These are phyloP conservation scores for Ilex aquifolium DNA, from an alignment of 257 asterid species.

Conservation along the genomic window DNA sequence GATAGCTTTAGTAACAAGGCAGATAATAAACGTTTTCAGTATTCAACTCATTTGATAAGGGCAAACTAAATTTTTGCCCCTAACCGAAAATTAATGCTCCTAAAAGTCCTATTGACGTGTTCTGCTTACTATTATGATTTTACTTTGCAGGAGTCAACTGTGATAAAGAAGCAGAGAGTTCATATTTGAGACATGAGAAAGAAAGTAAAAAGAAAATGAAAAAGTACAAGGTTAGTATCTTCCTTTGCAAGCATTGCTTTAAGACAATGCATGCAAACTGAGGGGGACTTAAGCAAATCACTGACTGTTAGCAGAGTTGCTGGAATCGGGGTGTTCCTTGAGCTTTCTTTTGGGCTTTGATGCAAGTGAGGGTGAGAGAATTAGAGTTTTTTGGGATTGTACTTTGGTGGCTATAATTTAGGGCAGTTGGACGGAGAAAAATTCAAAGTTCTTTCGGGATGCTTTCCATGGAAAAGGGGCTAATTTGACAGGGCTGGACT, in stretches of 20 bases:
- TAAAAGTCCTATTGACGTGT: conserved; percentile 14
- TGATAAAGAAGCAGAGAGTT: conserved; percentile 50
- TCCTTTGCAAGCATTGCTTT: not conserved
- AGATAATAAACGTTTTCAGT: no score
- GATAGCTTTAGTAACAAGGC: no score
- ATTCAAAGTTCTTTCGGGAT: no score
- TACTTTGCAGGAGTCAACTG: conserved; percentile 35
- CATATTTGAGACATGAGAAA: conserved; percentile 52
- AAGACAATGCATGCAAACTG: not conserved
- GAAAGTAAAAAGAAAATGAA: conserved; percentile 54
- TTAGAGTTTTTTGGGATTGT: no score
- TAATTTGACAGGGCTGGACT: no score
- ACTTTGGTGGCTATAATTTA: no score
- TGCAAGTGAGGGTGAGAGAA: no score
- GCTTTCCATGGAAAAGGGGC: no score
- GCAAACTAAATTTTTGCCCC: not conserved
- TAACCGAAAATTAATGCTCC: not conserved
- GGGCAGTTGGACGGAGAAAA: no score
- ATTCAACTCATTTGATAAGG: not conserved
- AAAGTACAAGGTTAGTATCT: conserved; percentile 63
- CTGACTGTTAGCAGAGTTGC: not conserved
- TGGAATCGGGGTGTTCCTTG: not conserved
- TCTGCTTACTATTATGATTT: conserved; percentile 12
- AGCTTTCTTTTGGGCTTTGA: not conserved
- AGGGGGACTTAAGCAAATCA: not conserved